Conservation (phyloP, 2,329 filamentous ascomycete species). For the Cladosporium velox region DNA sequence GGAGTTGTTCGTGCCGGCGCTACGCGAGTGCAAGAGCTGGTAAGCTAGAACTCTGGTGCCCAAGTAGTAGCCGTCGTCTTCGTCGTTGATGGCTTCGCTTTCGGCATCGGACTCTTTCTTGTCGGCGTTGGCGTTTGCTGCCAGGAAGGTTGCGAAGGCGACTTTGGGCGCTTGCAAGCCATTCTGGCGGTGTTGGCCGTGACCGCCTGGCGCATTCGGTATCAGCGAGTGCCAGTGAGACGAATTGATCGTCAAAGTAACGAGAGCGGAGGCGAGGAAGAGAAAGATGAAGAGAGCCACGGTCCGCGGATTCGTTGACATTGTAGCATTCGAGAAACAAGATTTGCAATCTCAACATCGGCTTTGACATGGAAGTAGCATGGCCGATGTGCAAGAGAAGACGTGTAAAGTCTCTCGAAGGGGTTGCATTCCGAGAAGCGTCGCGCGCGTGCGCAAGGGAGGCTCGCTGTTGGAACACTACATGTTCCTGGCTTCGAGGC, state of each 20-base stretch:
- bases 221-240: conserved; percentile 28
- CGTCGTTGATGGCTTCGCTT: conserved; percentile 30
- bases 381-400: neutral
- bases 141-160: conserved; percentile 44
- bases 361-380: neutral
- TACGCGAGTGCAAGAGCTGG: conserved; percentile 41
- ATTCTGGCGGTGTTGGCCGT: conserved; percentile 17
- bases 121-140: conserved; percentile 29
- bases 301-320: conserved; percentile 30
- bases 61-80: conserved; percentile 41
- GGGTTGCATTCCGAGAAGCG: neutral
- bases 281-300: conserved; percentile 37
- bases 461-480: neutral
- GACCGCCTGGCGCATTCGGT: conserved; percentile 21
- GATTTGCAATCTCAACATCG: neutral
- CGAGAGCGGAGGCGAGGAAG: conserved; percentile 38
- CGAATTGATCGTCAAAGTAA: conserved; percentile 35
- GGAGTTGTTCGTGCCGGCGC: conserved; percentile 37
- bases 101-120: conserved; percentile 28
- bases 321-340: neutral
- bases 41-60: conserved; percentile 40
- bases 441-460: neutral
- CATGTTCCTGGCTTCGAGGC: neutral
- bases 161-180: conserved; percentile 33
- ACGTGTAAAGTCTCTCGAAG: neutral